A percentile compares a stretch with the other conserved stretches of the same genome.
Evolutionary conservation across 805 yeast species (phyloP).

Genomic region (Torulaspora microellipsoides): DNA sequence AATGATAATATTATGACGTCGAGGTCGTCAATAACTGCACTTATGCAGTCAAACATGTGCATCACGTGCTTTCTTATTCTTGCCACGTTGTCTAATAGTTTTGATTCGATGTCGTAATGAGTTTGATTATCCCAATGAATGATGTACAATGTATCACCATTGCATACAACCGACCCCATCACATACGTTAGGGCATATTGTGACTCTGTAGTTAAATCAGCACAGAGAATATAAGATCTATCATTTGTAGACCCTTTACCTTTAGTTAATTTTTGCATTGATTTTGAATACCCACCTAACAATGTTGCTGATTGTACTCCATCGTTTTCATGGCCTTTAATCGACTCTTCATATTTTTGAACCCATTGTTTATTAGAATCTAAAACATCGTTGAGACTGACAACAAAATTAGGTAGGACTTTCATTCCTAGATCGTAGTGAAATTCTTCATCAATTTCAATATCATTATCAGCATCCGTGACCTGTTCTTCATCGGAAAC

Average conservation of each 20-base stretch:
- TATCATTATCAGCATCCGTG: slow-evolving; percentile 35
- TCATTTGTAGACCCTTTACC: slow-evolving; percentile 16
- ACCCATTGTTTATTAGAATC: slow-evolving; percentile 33
- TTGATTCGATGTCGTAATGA: slow-evolving; percentile 3
- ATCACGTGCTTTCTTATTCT: slow-evolving; percentile 18
- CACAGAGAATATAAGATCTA: slow-evolving; percentile 68
- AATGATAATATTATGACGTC: slow-evolving; percentile 34
- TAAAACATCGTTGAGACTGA: slow-evolving; percentile 27
- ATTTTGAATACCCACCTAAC: slow-evolving; percentile 29
- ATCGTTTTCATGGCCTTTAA: slow-evolving; percentile 35
- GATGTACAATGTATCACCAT: slow-evolving; percentile 75
- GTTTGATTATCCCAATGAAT: slow-evolving; percentile 36
- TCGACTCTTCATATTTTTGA: slow-evolving; percentile 20
- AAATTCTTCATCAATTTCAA: slow-evolving; percentile 30
- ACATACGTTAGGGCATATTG: slow-evolving; percentile 83
- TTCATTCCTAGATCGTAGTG: slow-evolving; percentile 32
- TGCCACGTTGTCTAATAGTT: slow-evolving; percentile 16
- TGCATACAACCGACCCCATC: slow-evolving; percentile 76
- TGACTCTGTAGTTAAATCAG: slow-evolving; percentile 81
- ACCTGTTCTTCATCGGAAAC: slow-evolving; percentile 40
- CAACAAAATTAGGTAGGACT: slow-evolving; percentile 32
- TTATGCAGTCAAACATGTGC: slow-evolving; percentile 29
- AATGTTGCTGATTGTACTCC: slow-evolving; percentile 26
- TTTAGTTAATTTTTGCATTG: slow-evolving; percentile 19
- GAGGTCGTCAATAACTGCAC: slow-evolving; percentile 24